phyloP scores from a whole-genome alignment of 2,329 filamentous ascomycete genomes.

The Lecanoromycetidae sp. region DNA sequence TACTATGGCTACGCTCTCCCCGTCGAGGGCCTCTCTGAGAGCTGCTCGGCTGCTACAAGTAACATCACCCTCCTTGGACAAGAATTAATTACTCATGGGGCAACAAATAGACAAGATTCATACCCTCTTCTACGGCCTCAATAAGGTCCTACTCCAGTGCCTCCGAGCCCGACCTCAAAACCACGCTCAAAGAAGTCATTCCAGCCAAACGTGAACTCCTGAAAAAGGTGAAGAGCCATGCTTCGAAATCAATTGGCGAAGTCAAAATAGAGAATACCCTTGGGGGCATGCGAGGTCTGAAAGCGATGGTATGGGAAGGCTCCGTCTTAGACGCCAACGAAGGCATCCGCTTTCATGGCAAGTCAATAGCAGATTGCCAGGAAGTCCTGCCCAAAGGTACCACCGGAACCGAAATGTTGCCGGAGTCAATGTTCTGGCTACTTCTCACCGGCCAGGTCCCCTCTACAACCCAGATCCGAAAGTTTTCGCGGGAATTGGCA shows the following conservation, averaged over 20 bases:
- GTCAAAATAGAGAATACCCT: conserved; percentile 90
- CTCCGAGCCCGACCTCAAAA: conserved; percentile 79
- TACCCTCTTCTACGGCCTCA: background rate
- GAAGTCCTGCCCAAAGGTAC: conserved; percentile 84
- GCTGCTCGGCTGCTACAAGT: background rate
- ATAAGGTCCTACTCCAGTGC: conserved; percentile 50
- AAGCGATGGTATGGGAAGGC: conserved; percentile 98
- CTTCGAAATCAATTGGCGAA: conserved; percentile 72
- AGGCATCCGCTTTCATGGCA: conserved; percentile 95
- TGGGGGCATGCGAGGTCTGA: conserved; percentile 90
- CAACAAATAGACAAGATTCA: background rate
- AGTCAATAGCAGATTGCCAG: conserved; percentile 97
- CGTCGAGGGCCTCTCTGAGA: background rate
- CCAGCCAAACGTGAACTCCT: conserved; percentile 87
- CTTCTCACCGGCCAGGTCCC: conserved; percentile 88
- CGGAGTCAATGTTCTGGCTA: conserved; percentile 99
- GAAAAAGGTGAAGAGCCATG: conserved; percentile 82
- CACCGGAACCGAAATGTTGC: conserved; percentile 89
- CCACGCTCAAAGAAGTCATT: conserved; percentile 69
- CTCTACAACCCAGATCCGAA: conserved; percentile 66
- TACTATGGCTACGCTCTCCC: background rate
- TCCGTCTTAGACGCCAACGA: conserved; percentile 93
- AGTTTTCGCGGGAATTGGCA: conserved; percentile 73
- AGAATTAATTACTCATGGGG: background rate
- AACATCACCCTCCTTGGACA: background rate